A percentile compares a stretch with the other conserved stretches of the same genome.
Evolutionary conservation across 345 rosid species (phyloP).

Genomic region (Acer saccharum): DNA sequence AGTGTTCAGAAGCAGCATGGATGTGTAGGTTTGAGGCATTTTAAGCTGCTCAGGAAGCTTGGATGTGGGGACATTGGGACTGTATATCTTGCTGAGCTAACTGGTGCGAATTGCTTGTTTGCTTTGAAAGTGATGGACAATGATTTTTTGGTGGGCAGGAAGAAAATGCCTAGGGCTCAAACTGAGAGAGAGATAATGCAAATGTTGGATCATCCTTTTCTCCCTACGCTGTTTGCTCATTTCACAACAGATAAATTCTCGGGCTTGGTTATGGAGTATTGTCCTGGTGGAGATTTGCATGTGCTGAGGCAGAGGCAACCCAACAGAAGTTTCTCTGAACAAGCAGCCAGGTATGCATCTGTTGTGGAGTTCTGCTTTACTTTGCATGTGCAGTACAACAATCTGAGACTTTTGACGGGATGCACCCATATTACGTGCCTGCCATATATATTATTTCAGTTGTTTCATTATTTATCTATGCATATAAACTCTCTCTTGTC

Average conservation of each 20-base stretch:
- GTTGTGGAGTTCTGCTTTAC: conserved; percentile 4
- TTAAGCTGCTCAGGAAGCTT: conserved; percentile 66
- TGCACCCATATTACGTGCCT: neutral
- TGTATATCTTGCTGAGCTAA: conserved; percentile 74
- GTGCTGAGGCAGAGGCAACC: conserved; percentile 75
- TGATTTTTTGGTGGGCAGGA: conserved; percentile 62
- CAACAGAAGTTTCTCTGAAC: conserved; percentile 62
- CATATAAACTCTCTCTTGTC: no score
- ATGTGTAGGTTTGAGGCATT: conserved; percentile 57
- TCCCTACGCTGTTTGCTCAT: conserved; percentile 71
- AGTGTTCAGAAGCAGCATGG: conserved; percentile 61
- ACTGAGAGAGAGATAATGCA: conserved; percentile 79
- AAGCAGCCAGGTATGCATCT: conserved; percentile 57
- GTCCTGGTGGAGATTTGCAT: conserved; percentile 86
- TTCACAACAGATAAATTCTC: conserved; percentile 64
- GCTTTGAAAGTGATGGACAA: conserved; percentile 80
- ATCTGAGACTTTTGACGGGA: neutral
- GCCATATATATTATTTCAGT: neutral
- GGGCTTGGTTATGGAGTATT: conserved; percentile 79
- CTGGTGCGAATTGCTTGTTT: conserved; percentile 55
- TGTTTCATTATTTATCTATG: no score
- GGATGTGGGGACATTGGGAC: conserved; percentile 82
- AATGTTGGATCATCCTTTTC: conserved; percentile 87
- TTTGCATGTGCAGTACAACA: neutral
- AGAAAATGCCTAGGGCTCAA: conserved; percentile 71